A percentile compares a stretch with the other conserved stretches of the same genome.
These are phyloP conservation scores for Chaetomiaceae sp. DNA, from an alignment of 2,329 filamentous ascomycete species.

Conservation along the genomic window DNA sequence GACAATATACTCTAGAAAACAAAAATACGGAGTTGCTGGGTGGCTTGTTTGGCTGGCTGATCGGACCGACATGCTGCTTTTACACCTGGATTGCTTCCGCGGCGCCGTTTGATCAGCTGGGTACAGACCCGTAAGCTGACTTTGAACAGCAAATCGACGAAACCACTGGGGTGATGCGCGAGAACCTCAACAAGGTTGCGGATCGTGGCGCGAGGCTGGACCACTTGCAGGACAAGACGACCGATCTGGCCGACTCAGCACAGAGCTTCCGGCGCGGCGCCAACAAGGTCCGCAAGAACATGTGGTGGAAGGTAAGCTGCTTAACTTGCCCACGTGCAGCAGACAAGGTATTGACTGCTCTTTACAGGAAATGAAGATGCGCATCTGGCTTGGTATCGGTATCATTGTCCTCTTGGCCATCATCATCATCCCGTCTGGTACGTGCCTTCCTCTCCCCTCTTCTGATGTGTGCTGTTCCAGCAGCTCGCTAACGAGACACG, in stretches of 20 bases:
- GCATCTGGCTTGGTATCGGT: constrained; percentile 88
- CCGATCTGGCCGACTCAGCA: constrained; percentile 87
- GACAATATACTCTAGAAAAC: too few relatives aligned
- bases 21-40: too few relatives aligned
- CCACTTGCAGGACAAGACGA: constrained; percentile 86
- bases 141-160: constrained; percentile 84
- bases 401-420: constrained; percentile 88
- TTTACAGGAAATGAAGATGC: constrained; percentile 90
- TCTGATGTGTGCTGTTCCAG: too few relatives aligned
- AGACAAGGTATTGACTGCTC: constrained; percentile 10
- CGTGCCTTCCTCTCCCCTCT: too few relatives aligned
- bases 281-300: constrained; percentile 93
- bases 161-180: constrained; percentile 89
- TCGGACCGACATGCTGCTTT: neutral
- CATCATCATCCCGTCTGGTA: constrained; percentile 92
- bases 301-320: constrained; percentile 81
- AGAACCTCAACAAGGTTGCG: constrained; percentile 96
- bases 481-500: constrained; percentile 10
- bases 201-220: constrained; percentile 88
- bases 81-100: too few relatives aligned
- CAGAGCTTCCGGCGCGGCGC: constrained; percentile 95
- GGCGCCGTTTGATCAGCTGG: too few relatives aligned
- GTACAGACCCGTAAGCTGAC: constrained; percentile 6
- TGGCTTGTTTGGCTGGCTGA: neutral
- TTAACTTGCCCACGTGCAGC: too few relatives aligned